Evolutionary conservation across 169 alveolate species (phyloP).

Genomic region (Plasmodium inui): DNA sequence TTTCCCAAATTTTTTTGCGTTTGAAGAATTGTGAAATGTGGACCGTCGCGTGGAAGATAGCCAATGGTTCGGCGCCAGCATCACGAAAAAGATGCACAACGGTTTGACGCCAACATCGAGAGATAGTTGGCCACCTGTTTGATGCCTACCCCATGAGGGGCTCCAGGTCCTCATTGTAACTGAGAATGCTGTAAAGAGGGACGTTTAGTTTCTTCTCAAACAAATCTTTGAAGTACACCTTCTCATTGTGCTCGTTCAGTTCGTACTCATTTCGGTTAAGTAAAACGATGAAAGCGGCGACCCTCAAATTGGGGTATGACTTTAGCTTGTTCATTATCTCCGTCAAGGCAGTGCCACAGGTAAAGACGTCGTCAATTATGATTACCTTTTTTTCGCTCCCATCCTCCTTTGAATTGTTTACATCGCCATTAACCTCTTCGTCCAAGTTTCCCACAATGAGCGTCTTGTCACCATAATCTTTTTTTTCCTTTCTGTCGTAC

Average conservation of each 20-base stretch:
- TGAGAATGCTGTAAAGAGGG: slow-evolving; percentile 27
- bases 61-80: neutral
- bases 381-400: slow-evolving; percentile 18
- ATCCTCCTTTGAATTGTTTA: neutral
- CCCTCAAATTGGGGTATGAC: neutral
- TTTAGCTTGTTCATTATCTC: slow-evolving; percentile 42
- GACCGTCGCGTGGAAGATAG: neutral
- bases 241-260: slow-evolving; percentile 36
- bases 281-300: slow-evolving; percentile 25
- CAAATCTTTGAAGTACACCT: slow-evolving; percentile 29
- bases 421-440: neutral
- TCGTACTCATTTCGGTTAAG: slow-evolving; percentile 53
- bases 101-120: neutral
- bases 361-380: slow-evolving; percentile 58
- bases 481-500: slow-evolving; percentile 69
- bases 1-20: neutral
- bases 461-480: slow-evolving; percentile 47
- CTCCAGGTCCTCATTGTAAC: slow-evolving; percentile 24
- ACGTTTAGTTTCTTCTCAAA: slow-evolving; percentile 19
- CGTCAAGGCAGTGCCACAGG: slow-evolving; percentile 55
- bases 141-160: neutral
- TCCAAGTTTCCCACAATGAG: slow-evolving; percentile 24
- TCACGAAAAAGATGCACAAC: neutral
- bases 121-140: neutral
- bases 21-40: neutral